Base-by-base conservation (phyloP, 2,329 filamentous ascomycete species). In the Bertia moriformis region DNA sequence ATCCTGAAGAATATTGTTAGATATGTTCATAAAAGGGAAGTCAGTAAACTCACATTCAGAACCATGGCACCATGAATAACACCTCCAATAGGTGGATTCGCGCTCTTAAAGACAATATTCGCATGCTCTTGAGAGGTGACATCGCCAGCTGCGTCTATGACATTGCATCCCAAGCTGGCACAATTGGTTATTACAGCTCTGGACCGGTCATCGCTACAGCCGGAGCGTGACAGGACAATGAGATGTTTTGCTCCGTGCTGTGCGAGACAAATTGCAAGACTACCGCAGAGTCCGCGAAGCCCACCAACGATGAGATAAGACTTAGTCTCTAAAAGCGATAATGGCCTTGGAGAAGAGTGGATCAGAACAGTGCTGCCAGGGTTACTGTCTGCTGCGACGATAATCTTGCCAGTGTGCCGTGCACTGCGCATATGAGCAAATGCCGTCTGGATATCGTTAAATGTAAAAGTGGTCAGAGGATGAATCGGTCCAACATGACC, bases 221-320 rank as follows among this genome's bases (percentile, higher is more conserved):
- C 2, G n/a, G 50, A 52, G 1, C 57, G 48, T 1, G 53, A 56
- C 4, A 61, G 45, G 43, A 60, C 58, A 4, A 45, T 38, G 37
- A 61, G 54, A 19, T 46, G 42, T 14, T 48, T 44, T 1, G 56
- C 56, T 2, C 58, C 58, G 2, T 27, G 38, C 14, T 44, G 44
- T 44, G 55, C 48, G 51, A 60, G 55, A 52, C 54, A 58, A 4
- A 40, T 44, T 0, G 56, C 49, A 15, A 60, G 36, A 18, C 51
- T 54, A 2, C 54, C 46, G 2, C 57, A 56, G 1, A 61, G 47
- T 3, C 57, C 57, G 15, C 58, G 57, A 3, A 60, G 45, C 40
- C 57, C 55, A 3, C 58, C 57, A 13, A 59, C 51, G 0, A 60
- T 49, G 14, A 60, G 48, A 41, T 60, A 60, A 3, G n/a, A n/a